Evolutionary conservation across 2,329 filamentous ascomycete species (phyloP).

Genomic region (Neonectria neomacrospora): DNA sequence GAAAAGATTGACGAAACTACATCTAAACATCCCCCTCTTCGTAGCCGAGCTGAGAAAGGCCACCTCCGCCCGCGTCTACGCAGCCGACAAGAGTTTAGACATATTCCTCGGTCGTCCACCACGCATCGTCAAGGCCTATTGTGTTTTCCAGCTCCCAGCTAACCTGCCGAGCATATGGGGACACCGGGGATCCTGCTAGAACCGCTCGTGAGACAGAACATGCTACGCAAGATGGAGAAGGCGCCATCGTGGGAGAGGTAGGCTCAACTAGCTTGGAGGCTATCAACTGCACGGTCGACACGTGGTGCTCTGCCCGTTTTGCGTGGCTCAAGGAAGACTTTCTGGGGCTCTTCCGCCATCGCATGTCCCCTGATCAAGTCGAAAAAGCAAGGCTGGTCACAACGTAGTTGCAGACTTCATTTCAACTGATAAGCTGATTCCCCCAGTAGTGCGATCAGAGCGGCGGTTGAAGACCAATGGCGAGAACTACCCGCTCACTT

Average conservation of each 20-base stretch:
- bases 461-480: slow-evolving; percentile 27
- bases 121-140: slow-evolving; percentile 45
- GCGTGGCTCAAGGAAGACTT: slow-evolving; percentile 32
- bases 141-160: slow-evolving; percentile 17
- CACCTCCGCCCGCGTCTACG: slow-evolving; percentile 56
- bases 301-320: slow-evolving; percentile 26
- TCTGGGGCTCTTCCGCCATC: slow-evolving; percentile 19
- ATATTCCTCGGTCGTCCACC: slow-evolving; percentile 58
- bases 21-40: slow-evolving; percentile 47
- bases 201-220: not conserved
- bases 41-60: slow-evolving; percentile 53
- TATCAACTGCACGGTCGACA: slow-evolving; percentile 30
- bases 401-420: not conserved
- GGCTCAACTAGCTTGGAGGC: not conserved
- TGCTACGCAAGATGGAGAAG: not conserved
- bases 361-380: not conserved
- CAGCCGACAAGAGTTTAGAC: slow-evolving; percentile 55
- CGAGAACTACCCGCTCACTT: slow-evolving; percentile 24
- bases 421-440: not conserved
- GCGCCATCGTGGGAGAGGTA: not conserved
- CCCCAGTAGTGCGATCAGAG: slow-evolving; percentile 17
- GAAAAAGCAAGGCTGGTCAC: slow-evolving; percentile 2
- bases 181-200: not conserved
- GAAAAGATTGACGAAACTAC: slow-evolving; percentile 45
- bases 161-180: slow-evolving; percentile 11